Evolutionary conservation across 2,329 filamentous ascomycete species (phyloP), one percentile per base, ranked within the genome.

Genomic region (Fusarium solani-melongenae): DNA sequence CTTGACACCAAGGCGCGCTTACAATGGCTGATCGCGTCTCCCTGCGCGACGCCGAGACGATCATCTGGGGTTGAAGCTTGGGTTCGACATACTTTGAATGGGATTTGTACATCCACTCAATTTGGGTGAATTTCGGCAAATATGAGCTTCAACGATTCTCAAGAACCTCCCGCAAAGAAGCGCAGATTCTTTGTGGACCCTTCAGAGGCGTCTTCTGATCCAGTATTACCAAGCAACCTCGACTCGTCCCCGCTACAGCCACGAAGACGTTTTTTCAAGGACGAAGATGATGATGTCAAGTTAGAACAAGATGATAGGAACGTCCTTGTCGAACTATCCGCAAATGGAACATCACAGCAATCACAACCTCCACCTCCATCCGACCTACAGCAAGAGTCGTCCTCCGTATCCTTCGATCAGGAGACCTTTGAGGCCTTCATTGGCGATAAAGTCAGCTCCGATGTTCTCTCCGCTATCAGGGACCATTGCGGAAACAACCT

Each of bases 391-490:
- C 62, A 79, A 60, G 76, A 79, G 29, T 64, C 78, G 4, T 75
- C 81, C 4, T 69, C 80, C 0, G 66, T 84, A 31, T 80, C 80
- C 1, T 92, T 93, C 69, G 89, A 92, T 72, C 83, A 86, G 64
- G 85, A 84, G 34, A 86, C 84, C 0, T 91, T 93, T 63, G 87
- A 92, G 76, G 84, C 82, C 66, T 88, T 93, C 68, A 82, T 92
- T 24, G 91, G 90, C 38, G 86, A 88, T 66, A 87, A 88, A 60
- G 84, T 93, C 22, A 79, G 84, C 8, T 67, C 83, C 0, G 84
- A 89, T 27, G 81, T 85, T 1, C 76, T 92, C 57, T 81, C 82
- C 8, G 79, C 85, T 5, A 85, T 93, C 22, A 84, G 84, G n/a
- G 82, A 86, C 10, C 84, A 85, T 49, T 92, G 90, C 62, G 87